Conservation (phyloP, 768 basidiomycete species). For the Myochromella boudieri region DNA sequence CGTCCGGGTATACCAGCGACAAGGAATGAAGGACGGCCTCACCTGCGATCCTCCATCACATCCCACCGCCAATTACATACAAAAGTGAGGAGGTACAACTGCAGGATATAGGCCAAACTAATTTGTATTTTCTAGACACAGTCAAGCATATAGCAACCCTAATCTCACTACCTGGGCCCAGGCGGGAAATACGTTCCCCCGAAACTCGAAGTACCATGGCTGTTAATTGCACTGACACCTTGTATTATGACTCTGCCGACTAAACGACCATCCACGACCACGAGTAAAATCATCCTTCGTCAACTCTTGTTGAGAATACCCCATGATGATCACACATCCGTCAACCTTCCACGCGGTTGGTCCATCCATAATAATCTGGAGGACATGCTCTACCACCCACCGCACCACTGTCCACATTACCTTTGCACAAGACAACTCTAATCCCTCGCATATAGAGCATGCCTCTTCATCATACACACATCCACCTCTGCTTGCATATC, state of each 20-base stretch:
- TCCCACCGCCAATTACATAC: slow-evolving; percentile 83
- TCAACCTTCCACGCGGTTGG: background rate
- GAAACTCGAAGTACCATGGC: slow-evolving; percentile 52
- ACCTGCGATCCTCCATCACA: slow-evolving; percentile 77
- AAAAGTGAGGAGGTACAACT: slow-evolving; percentile 39
- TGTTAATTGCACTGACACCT: slow-evolving; percentile 27
- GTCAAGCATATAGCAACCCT: slow-evolving; percentile 66
- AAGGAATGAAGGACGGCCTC: slow-evolving; percentile 64
- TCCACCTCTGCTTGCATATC: slow-evolving; percentile 18
- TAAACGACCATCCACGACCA: slow-evolving; percentile 9
- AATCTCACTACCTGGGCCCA: slow-evolving; percentile 86
- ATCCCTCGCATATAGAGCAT: slow-evolving; percentile 4
- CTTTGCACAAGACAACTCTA: background rate
- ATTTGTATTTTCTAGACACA: slow-evolving; percentile 31
- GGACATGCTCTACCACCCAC: background rate
- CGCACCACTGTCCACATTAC: background rate
- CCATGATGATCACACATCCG: too few species aligned
- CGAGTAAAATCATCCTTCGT: slow-evolving; percentile 6
- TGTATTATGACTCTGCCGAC: slow-evolving; percentile 1
- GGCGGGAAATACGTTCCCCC: slow-evolving; percentile 75
- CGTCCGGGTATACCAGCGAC: slow-evolving; percentile 82
- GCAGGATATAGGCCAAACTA: background rate
- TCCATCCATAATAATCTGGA: background rate
- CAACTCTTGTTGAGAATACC: too few species aligned
- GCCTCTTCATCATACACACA: slow-evolving; percentile 9